These are phyloP conservation scores for Candida awuae DNA, from an alignment of 805 yeast genomes.

Conservation along the genomic window DNA sequence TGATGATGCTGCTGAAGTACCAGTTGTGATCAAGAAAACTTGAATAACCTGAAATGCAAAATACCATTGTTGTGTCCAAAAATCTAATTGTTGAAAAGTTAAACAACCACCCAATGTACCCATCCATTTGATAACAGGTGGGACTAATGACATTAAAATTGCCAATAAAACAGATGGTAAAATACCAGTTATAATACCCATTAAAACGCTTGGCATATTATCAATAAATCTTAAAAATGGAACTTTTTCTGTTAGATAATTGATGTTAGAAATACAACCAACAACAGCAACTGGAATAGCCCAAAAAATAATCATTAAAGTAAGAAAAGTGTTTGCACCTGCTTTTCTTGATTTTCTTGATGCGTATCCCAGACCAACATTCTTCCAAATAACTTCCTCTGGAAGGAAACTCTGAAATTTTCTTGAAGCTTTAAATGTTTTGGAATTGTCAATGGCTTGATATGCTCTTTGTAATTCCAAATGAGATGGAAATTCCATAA, in stretches of 20 bases:
- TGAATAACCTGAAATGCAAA: constrained; percentile 88
- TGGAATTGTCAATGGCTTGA: constrained; percentile 63
- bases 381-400: constrained; percentile 79
- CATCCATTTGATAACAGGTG: constrained; percentile 69
- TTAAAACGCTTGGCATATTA: constrained; percentile 57
- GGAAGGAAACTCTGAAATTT: constrained; percentile 63
- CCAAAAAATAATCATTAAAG: constrained; percentile 78
- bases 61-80: constrained; percentile 80
- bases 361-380: constrained; percentile 49
- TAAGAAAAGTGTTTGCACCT: constrained; percentile 56
- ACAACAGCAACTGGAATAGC: constrained; percentile 97
- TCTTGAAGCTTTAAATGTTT: constrained; percentile 37
- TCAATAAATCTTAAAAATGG: constrained; percentile 70
- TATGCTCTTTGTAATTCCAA: constrained; percentile 82
- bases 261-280: constrained; percentile 85
- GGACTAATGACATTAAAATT: constrained; percentile 77
- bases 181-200: constrained; percentile 83
- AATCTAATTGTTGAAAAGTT: constrained; percentile 64
- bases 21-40: constrained; percentile 76
- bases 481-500: constrained; percentile 75
- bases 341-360: constrained; percentile 50
- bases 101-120: constrained; percentile 70
- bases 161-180: constrained; percentile 79
- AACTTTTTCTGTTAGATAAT: constrained; percentile 59
- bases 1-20: constrained; percentile 78